Evolutionary conservation across 495 filamentous ascomycete genomes (phyloP).

Genomic region (Astrothelium macrocarpum): DNA sequence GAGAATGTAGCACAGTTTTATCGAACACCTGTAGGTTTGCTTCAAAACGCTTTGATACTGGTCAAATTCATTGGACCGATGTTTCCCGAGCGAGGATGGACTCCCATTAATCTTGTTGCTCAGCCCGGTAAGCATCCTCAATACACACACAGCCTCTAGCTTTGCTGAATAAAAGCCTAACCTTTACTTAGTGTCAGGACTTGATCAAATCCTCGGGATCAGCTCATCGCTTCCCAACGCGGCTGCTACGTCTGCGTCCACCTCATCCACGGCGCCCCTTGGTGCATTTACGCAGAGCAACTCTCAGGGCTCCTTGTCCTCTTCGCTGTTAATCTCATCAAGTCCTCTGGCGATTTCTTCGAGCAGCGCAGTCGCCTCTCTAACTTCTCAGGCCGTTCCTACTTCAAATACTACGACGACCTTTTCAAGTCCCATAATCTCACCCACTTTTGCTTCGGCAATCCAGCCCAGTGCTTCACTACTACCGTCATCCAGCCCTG

Average conservation of each 20-base stretch:
- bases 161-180: not conserved
- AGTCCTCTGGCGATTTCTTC: not conserved
- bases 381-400: not conserved
- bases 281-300: not conserved
- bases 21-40: constrained; percentile 3
- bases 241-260: not conserved
- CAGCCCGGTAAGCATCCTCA: constrained; percentile 2
- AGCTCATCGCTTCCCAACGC: not conserved
- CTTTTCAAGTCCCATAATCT: too few relatives aligned
- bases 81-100: constrained; percentile 6
- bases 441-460: too few relatives aligned
- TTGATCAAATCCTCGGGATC: not conserved
- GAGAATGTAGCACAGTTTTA: constrained; percentile 18
- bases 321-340: not conserved
- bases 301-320: not conserved
- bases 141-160: not conserved
- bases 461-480: not conserved
- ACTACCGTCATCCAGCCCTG: not conserved
- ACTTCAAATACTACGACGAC: not conserved
- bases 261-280: not conserved
- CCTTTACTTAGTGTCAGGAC: not conserved
- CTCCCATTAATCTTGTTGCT: constrained; percentile 11
- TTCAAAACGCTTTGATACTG: constrained; percentile 15
- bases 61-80: constrained; percentile 13
- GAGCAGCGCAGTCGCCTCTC: not conserved